Conservation (phyloP, 768 basidiomycete genomes). For the Brasilioporus rufonigricans region DNA sequence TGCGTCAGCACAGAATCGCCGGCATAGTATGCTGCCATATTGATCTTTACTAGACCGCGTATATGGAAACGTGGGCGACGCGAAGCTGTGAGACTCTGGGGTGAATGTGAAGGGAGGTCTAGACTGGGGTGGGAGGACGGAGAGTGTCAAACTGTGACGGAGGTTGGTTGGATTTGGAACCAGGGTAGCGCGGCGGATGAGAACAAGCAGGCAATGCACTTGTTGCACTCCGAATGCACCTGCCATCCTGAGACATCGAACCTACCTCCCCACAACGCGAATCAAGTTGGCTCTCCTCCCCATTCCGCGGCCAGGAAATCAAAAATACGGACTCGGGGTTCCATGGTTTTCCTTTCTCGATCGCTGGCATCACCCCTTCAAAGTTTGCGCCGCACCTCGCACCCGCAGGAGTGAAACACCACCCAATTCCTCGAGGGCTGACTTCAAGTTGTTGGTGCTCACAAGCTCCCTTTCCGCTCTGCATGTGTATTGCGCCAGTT, state of each 20-base stretch:
- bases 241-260: conserved; percentile 22
- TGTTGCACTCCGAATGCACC: conserved; percentile 10
- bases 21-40: conserved; percentile 33
- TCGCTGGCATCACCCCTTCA: neutral
- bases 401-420: too few species aligned
- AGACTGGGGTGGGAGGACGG: conserved; percentile 1
- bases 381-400: neutral
- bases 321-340: neutral
- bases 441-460: neutral
- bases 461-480: neutral
- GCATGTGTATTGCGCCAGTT: too few species aligned
- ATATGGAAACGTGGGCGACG: conserved; percentile 4
- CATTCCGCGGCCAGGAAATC: neutral
- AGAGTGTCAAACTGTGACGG: conserved; percentile 11
- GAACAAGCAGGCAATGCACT: conserved; percentile 18
- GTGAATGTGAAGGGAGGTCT: conserved; percentile 1
- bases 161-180: conserved; percentile 13
- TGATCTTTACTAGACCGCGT: conserved; percentile 14
- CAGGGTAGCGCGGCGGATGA: conserved; percentile 28
- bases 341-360: neutral
- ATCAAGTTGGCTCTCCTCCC: neutral
- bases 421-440: too few species aligned
- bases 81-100: conserved; percentile 1
- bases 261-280: neutral
- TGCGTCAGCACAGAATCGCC: conserved; percentile 30